Evolutionary conservation across 169 alveolate species (phyloP).

Genomic region (Miamiensis avidus): DNA sequence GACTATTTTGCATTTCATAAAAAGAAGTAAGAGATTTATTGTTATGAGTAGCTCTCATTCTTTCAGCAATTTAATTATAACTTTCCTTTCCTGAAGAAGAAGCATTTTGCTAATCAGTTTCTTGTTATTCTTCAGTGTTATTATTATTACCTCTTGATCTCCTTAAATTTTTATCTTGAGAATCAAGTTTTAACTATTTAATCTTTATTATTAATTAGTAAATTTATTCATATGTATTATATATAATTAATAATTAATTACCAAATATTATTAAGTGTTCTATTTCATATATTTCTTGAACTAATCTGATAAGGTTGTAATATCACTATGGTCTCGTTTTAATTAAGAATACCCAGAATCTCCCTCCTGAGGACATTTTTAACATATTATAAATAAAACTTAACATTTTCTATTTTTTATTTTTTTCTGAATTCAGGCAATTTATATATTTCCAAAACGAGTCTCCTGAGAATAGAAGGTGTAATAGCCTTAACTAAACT

Average conservation of each 20-base stretch:
- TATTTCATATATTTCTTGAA: constrained; percentile 31
- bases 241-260: no score
- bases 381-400: constrained; percentile 20
- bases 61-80: neutral
- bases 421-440: constrained; percentile 44
- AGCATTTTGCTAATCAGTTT: neutral
- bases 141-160: neutral
- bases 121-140: neutral
- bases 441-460: constrained; percentile 10
- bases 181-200: neutral
- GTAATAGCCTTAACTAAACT: constrained; percentile 54
- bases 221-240: no score
- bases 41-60: neutral
- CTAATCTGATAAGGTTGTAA: constrained; percentile 8
- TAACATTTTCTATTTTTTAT: constrained; percentile 20
- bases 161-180: neutral
- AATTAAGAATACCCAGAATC: constrained; percentile 37
- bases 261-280: neutral
- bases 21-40: neutral
- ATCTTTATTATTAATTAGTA: neutral
- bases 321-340: constrained; percentile 23
- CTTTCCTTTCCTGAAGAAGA: neutral
- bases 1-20: neutral
- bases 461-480: constrained; percentile 48
- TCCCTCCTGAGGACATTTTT: constrained; percentile 32